These are phyloP conservation scores for Colletotrichum chlorophyti DNA, from an alignment of 2,329 filamentous ascomycete species.

Conservation along the genomic window DNA sequence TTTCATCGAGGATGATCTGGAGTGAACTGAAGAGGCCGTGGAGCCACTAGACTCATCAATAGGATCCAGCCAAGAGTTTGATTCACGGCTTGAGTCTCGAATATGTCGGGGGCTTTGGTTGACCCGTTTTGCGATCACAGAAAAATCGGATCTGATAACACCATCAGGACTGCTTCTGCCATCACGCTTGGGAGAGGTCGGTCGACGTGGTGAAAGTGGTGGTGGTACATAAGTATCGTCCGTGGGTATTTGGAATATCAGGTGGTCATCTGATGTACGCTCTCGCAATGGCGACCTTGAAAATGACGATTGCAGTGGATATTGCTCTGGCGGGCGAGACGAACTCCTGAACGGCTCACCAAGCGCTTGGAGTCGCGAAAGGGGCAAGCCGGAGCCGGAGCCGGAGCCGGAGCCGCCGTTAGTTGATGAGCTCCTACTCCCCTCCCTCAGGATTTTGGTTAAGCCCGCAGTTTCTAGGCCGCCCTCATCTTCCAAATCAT, in stretches of 20 bases:
- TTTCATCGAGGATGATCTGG: slow-evolving; percentile 75
- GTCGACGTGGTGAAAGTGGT: slow-evolving; percentile 71
- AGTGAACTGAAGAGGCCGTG: slow-evolving; percentile 79
- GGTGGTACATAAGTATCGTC: slow-evolving; percentile 71
- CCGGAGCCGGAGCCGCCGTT: slow-evolving; percentile 9
- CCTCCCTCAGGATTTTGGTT: slow-evolving; percentile 47
- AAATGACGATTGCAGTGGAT: slow-evolving; percentile 59
- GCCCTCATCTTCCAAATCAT: slow-evolving; percentile 51
- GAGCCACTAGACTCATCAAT: slow-evolving; percentile 91
- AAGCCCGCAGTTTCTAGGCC: slow-evolving; percentile 60
- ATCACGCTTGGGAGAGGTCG: slow-evolving; percentile 44
- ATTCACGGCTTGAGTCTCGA: slow-evolving; percentile 75
- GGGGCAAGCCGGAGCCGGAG: slow-evolving; percentile 22
- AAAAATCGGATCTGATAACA: slow-evolving; percentile 44
- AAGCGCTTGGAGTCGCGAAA: slow-evolving; percentile 25
- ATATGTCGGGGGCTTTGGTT: slow-evolving; percentile 46
- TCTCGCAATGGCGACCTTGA: slow-evolving; percentile 55
- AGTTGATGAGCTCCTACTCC: not conserved
- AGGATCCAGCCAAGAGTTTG: slow-evolving; percentile 92
- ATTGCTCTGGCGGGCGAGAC: slow-evolving; percentile 31
- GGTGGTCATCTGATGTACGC: slow-evolving; percentile 37
- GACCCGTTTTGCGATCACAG: slow-evolving; percentile 35
- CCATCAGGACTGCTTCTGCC: slow-evolving; percentile 29
- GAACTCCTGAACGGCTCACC: not conserved
- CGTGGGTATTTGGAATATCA: slow-evolving; percentile 55